Conservation (phyloP, 345 rosid species). For the Dipteronia sinensis region DNA sequence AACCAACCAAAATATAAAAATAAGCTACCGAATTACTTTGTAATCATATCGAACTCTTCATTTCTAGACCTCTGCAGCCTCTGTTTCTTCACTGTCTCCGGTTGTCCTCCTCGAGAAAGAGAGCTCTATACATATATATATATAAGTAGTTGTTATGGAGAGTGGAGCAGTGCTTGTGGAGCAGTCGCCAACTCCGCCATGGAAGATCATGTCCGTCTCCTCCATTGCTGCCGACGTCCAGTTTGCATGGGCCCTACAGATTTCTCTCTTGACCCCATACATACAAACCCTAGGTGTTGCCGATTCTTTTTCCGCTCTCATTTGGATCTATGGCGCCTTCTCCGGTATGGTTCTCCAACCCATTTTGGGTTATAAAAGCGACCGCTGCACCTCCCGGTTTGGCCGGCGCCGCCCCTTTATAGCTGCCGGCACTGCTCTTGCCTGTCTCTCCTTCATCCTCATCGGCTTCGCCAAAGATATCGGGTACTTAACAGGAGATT, state of each 20-base stretch:
- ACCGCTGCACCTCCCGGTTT: conserved; percentile 65
- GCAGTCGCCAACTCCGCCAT: conserved; percentile 17
- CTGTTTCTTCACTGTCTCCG: background rate
- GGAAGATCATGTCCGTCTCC: conserved; percentile 61
- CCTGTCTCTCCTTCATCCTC: conserved; percentile 62
- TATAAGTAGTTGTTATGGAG: background rate
- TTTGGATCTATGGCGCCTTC: conserved; percentile 89
- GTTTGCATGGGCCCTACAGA: conserved; percentile 92
- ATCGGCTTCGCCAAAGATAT: conserved; percentile 82
- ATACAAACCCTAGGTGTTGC: conserved; percentile 81
- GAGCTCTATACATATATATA: background rate
- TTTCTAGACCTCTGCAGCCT: background rate
- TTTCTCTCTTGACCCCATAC: conserved; percentile 81
- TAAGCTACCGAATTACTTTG: no score
- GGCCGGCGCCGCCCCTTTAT: conserved; percentile 94
- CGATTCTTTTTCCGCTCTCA: conserved; percentile 75
- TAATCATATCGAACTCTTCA: background rate
- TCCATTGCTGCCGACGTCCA: conserved; percentile 85
- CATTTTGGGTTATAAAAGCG: conserved; percentile 76
- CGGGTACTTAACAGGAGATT: conserved; percentile 61
- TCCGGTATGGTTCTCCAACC: conserved; percentile 93
- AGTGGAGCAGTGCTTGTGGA: background rate
- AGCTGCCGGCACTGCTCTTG: conserved; percentile 50
- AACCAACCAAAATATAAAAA: no score
- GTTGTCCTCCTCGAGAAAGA: background rate